These are phyloP conservation scores for Ustilago nuda DNA, from an alignment of 1,284 basidiomycete species.

Conservation along the genomic window DNA sequence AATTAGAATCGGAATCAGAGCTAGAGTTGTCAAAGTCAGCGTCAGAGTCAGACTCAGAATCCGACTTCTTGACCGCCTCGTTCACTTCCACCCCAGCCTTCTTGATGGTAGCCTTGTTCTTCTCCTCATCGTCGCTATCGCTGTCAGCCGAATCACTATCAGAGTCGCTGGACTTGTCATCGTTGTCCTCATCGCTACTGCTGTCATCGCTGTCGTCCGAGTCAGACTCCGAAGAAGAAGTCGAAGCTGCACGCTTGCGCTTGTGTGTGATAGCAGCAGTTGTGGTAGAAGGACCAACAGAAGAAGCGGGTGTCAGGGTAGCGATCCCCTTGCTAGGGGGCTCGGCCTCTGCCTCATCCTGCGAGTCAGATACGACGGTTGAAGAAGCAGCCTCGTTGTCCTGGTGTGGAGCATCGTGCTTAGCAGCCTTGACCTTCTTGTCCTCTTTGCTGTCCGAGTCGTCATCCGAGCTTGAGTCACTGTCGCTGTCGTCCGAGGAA, in stretches of 20 bases:
- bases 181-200: slow-evolving; percentile 18
- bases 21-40: slow-evolving; percentile 21
- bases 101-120: slow-evolving; percentile 21
- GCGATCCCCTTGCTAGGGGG: slow-evolving; percentile 39
- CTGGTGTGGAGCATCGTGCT: slow-evolving; percentile 30
- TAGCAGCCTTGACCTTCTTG: slow-evolving; percentile 35
- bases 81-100: slow-evolving; percentile 19
- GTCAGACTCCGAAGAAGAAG: slow-evolving; percentile 22
- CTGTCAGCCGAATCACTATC: slow-evolving; percentile 21
- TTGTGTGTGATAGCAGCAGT: slow-evolving; percentile 16
- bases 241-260: slow-evolving; percentile 28
- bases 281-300: slow-evolving; percentile 8
- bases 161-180: slow-evolving; percentile 28
- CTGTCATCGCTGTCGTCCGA: slow-evolving; percentile 24
- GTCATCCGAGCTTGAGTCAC: slow-evolving; percentile 16
- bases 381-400: slow-evolving; percentile 39
- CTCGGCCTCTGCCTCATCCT: slow-evolving; percentile 46
- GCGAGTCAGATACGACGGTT: slow-evolving; percentile 41
- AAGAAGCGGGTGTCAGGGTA: slow-evolving; percentile 29
- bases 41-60: neutral
- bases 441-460: slow-evolving; percentile 30
- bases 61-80: neutral
- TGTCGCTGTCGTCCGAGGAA: slow-evolving; percentile 31
- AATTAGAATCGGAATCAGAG: slow-evolving; percentile 21
- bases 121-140: slow-evolving; percentile 22